Conservation (phyloP, 2,329 filamentous ascomycete species). For the Alternaria consortialis region DNA sequence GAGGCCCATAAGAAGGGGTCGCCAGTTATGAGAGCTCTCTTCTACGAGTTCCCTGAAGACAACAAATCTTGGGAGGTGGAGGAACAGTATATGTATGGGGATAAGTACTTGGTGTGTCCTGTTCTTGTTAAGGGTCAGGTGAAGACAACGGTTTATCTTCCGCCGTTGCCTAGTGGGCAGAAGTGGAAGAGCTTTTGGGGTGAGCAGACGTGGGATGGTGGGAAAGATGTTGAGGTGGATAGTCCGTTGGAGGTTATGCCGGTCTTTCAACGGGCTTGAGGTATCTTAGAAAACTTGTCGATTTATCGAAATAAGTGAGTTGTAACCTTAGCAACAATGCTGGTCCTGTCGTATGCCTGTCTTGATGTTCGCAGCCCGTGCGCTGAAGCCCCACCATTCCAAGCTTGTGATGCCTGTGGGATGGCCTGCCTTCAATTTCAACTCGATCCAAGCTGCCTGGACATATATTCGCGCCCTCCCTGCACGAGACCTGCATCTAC, state of each 20-base stretch:
- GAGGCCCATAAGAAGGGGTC: slow-evolving; percentile 67
- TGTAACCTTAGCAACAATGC: no score
- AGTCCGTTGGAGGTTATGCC: slow-evolving; percentile 60
- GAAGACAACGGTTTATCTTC: slow-evolving; percentile 63
- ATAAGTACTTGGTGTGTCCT: slow-evolving; percentile 66
- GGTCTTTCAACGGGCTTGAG: slow-evolving; percentile 50
- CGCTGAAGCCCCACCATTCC: not conserved
- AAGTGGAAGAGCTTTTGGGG: slow-evolving; percentile 57
- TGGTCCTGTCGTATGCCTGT: no score
- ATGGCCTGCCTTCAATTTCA: not conserved
- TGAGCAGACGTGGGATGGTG: slow-evolving; percentile 50
- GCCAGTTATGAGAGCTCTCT: slow-evolving; percentile 69
- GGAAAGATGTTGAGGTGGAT: slow-evolving; percentile 52
- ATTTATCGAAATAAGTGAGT: no score
- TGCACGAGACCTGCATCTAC: not conserved
- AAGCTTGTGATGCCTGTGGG: not conserved
- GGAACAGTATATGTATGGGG: slow-evolving; percentile 71
- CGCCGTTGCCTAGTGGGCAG: slow-evolving; percentile 42
- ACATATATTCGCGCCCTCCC: not conserved
- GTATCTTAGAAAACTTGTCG: not conserved
- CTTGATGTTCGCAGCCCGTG: not conserved
- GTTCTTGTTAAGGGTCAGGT: slow-evolving; percentile 61
- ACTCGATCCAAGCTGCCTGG: not conserved
- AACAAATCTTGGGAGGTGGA: slow-evolving; percentile 64
- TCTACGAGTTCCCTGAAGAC: slow-evolving; percentile 71